Conservation (phyloP, 2,329 filamentous ascomycete species). For the Aspergillus texensis region DNA sequence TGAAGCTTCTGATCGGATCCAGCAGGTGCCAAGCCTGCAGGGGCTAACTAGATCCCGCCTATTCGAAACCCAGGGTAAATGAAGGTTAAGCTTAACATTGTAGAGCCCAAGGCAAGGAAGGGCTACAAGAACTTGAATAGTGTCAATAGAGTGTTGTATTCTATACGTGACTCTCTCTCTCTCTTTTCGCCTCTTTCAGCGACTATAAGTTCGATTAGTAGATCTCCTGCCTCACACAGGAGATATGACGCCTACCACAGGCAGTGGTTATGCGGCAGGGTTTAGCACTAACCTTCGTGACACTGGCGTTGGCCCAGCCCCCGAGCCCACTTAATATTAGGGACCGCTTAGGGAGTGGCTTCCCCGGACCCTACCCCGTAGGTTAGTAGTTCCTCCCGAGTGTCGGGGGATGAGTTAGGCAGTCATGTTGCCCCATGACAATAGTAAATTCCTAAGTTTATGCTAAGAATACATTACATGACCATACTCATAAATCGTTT, state of each 20-base stretch:
- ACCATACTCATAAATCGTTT: not conserved
- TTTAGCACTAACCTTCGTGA: not conserved
- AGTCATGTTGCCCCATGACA: not conserved
- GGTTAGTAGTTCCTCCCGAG: not conserved
- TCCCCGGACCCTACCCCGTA: not conserved
- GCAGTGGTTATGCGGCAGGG: not conserved
- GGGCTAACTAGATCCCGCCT: not conserved
- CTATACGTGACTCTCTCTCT: not conserved
- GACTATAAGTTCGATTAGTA: not conserved
- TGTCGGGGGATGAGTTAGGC: not conserved
- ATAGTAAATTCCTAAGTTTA: not conserved
- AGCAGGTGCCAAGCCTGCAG: not conserved
- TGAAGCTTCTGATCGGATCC: not conserved
- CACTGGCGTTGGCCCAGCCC: not conserved
- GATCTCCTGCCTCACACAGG: not conserved
- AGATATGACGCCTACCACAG: not conserved
- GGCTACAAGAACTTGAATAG: not conserved
- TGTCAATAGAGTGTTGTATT: not conserved
- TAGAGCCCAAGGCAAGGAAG: not conserved
- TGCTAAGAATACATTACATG: conserved; percentile 1
- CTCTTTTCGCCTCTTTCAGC: not conserved
- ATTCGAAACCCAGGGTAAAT: not conserved
- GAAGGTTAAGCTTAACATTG: not conserved
- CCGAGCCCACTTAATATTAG: not conserved
- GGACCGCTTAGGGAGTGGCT: no score